Evolutionary conservation across 768 basidiomycete genomes (phyloP).

Genomic region (Leccinum longicurvipes): DNA sequence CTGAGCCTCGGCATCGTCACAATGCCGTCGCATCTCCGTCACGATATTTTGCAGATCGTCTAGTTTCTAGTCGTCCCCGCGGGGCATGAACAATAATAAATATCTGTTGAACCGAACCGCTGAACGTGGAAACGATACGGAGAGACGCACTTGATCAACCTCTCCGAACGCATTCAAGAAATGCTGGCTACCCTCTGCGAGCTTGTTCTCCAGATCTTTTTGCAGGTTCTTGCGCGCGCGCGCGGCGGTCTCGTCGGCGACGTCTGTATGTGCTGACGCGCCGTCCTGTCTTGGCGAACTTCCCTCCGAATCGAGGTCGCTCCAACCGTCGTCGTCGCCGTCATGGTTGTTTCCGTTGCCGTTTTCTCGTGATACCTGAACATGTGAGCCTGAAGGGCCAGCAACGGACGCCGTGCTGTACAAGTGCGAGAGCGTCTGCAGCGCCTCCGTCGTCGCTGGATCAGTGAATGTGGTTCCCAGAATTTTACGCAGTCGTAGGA

Average conservation of each 20-base stretch:
- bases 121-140: too few species aligned
- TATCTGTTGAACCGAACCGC: neutral
- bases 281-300: conserved; percentile 6
- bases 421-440: conserved; percentile 77
- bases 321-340: conserved; percentile 32
- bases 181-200: conserved; percentile 76
- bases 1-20: conserved; percentile 79
- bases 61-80: conserved; percentile 60
- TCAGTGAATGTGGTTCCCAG: conserved; percentile 79
- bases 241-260: conserved; percentile 63
- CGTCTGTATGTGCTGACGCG: conserved; percentile 21
- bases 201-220: conserved; percentile 78
- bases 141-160: conserved; percentile 75
- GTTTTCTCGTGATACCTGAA: conserved; percentile 16
- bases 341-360: conserved; percentile 23
- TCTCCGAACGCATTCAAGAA: conserved; percentile 85
- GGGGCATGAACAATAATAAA: neutral
- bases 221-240: conserved; percentile 76
- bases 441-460: conserved; percentile 71
- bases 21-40: conserved; percentile 73
- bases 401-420: conserved; percentile 44
- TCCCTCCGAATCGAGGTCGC: conserved; percentile 16
- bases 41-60: conserved; percentile 76
- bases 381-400: neutral
- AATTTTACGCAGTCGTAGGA: conserved; percentile 88